phyloP scores from a whole-genome alignment of 306 rosid species.

The Vicia sativa region DNA sequence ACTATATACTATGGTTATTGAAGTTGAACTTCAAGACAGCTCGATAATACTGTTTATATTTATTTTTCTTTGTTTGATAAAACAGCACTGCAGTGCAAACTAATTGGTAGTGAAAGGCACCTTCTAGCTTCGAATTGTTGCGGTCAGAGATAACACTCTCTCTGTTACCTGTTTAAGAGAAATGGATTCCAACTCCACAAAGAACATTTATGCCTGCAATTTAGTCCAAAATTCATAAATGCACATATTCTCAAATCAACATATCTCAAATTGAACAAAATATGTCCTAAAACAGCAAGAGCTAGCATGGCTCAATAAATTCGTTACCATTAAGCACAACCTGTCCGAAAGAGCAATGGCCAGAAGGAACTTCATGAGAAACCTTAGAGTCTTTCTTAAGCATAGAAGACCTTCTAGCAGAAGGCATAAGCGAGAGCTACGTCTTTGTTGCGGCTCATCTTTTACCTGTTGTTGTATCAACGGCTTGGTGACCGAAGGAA shows the following conservation, averaged over 20 bases:
- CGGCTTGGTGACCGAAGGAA: conserved; percentile 67
- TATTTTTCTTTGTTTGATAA: no score
- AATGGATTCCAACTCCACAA: conserved; percentile 97
- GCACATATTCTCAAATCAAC: no score
- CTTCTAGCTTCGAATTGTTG: no score
- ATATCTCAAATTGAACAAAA: no score
- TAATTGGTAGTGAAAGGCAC: no score
- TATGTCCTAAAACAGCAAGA: not conserved
- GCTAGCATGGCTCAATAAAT: conserved; percentile 13
- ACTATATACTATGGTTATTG: no score
- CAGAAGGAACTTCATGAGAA: conserved; percentile 73
- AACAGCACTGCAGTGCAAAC: no score
- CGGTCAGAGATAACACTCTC: no score
- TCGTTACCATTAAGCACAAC: conserved; percentile 79
- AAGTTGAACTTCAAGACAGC: no score
- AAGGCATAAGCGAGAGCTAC: conserved; percentile 78
- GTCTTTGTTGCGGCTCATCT: conserved; percentile 60
- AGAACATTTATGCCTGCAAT: conserved; percentile 89
- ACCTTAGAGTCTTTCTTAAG: conserved; percentile 59
- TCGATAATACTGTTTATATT: no score
- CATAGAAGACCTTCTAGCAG: conserved; percentile 57
- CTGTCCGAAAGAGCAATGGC: conserved; percentile 78
- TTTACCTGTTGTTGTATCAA: conserved; percentile 45
- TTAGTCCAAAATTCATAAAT: conserved; percentile 36
- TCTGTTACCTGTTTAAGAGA: no score